Base-by-base conservation (phyloP, 176 grass and related monocot genomes). In the Musa itinerans region DNA sequence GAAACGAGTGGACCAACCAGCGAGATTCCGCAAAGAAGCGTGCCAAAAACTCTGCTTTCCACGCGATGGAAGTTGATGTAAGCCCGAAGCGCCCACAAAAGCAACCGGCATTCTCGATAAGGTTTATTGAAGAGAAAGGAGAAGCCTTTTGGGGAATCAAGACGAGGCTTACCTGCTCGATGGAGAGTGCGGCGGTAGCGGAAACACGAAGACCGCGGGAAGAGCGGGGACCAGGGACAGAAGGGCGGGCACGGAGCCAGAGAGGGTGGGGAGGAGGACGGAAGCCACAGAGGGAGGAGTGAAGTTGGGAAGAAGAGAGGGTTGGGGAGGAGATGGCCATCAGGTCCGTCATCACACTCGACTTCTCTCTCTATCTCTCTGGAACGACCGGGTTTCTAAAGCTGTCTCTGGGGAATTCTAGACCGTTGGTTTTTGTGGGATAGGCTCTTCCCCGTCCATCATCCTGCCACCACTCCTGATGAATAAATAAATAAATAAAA, bases 101-200 rank as follows among this genome's bases (percentile, higher is more conserved):
- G 27, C 10, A n/a, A 71, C 20, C 51, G 56, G n/a, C 21, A 66
- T 63, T 21, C 3, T 63, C 22, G 63, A 59, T 63, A 19, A 58
- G 54, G 10, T 16, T 19, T 12, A 78, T 25, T 49, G 19, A 71
- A 59, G 53, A 62, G 53, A 71, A 10, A 23, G 34, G 34, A 6
- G 34, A 73, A 52, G 34, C 13, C 14, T 25, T 13, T 25, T 65
- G 2, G 1, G 53, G 7, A 74, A 22, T 27, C 50, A 9, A 68
- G 16, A 25, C 8, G 56, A 50, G 75, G 52, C 79, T 7, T 86
- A 96, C 92, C 87, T 80, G 80, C 68, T 87, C 76, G 50, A 65
- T 66, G 25, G 73, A 76, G 49, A 89, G 16, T 13, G 50, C 50
- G 6, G 34, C 69, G 1, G 52, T 11, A 1, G 43, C 73, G 26